Percentiles rank a stretch among this genome's conserved stretches.
Conservation (phyloP, 257 asterid genomes). For the Solanum paucissectum region DNA sequence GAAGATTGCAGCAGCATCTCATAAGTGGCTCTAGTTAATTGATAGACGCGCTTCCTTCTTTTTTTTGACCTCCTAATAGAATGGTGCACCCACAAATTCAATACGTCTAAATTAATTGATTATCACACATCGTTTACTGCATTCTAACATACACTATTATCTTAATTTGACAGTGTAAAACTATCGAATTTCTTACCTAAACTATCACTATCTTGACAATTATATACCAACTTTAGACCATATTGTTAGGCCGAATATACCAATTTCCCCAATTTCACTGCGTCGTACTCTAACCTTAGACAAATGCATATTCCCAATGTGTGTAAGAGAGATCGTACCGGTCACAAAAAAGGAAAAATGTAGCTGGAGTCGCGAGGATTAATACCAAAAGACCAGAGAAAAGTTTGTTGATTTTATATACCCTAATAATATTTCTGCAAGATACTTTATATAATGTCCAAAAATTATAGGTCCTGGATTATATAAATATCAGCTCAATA, state of each 20-base stretch:
- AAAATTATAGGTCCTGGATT: not conserved
- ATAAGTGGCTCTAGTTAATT: not conserved
- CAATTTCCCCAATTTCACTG: too few relatives aligned
- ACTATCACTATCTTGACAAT: too few relatives aligned
- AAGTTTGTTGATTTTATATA: not conserved
- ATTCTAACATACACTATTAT: not conserved
- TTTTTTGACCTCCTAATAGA: not conserved
- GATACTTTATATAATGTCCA: not conserved
- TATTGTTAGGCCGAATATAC: not conserved
- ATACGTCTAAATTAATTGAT: not conserved
- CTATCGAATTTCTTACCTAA: too few relatives aligned
- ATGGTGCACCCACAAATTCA: not conserved
- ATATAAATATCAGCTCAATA: not conserved
- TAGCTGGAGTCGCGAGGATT: too few relatives aligned
- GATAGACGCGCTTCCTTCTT: not conserved
- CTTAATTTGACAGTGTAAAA: not conserved
- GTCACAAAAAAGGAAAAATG: not conserved
- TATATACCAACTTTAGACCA: not conserved
- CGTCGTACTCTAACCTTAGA: not conserved
- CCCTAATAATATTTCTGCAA: not conserved
- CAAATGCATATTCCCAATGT: not conserved
- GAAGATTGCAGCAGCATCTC: conserved; percentile 4
- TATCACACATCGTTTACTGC: not conserved
- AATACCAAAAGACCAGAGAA: not conserved
- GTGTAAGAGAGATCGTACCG: not conserved